Percentiles rank a stretch among this genome's conserved stretches.
Evolutionary conservation across 257 asterid species (phyloP).

Genomic region (Lycium ferocissimum): DNA sequence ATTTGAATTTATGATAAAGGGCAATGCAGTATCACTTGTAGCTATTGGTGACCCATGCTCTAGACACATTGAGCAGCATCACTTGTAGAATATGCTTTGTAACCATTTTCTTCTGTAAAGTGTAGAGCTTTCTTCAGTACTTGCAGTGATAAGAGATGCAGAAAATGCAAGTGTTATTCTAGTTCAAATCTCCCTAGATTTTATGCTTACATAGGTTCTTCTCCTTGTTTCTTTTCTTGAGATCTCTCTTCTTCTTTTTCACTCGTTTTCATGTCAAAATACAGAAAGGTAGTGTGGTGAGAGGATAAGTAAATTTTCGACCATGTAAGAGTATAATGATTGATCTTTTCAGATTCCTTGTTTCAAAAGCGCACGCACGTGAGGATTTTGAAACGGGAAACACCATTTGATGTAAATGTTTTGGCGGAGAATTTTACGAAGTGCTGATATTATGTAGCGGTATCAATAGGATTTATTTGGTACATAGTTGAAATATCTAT

Average conservation of each 20-base stretch:
- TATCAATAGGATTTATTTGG: background rate
- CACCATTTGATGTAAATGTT: background rate
- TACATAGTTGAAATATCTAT: background rate
- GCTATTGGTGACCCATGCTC: too few relatives aligned
- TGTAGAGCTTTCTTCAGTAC: too few relatives aligned
- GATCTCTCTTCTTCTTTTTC: background rate
- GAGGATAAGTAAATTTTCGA: background rate
- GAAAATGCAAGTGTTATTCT: too few relatives aligned
- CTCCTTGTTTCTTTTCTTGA: background rate
- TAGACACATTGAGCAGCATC: too few relatives aligned
- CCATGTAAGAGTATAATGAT: background rate
- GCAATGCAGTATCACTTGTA: too few relatives aligned
- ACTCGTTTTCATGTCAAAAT: background rate
- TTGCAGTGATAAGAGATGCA: too few relatives aligned
- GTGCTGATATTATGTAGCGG: background rate
- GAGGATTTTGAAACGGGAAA: background rate
- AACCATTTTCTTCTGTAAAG: too few relatives aligned
- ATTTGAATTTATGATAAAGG: too few relatives aligned
- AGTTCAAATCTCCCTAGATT: too few relatives aligned
- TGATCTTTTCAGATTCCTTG: too few relatives aligned
- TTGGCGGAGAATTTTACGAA: background rate
- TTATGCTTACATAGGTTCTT: background rate
- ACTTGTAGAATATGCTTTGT: too few relatives aligned
- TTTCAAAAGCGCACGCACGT: background rate
- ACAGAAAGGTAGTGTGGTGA: background rate